Base-by-base conservation (phyloP, 495 filamentous ascomycete genomes). In the Cercophora newfieldiana region DNA sequence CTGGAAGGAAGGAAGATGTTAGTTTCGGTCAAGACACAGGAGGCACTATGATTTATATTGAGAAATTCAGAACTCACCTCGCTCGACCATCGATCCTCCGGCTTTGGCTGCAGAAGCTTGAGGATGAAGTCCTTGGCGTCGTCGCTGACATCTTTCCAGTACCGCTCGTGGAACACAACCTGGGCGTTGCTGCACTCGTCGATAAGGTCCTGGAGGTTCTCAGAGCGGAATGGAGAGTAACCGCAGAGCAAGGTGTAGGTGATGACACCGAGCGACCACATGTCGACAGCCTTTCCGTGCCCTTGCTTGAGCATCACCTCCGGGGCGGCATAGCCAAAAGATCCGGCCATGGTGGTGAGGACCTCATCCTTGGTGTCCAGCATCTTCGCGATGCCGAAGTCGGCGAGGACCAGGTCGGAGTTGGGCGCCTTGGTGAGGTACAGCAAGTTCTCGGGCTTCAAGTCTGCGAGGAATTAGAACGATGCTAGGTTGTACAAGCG, bases 351-450 rank as follows among this genome's bases (percentile, higher is more conserved):
- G 65, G 95, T 98, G 26, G 91, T 97, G 50, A 99, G 87, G 30
- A 97, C 91, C 70, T 95, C 92, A 62, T 93, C 87, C 68, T 93
- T 89, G 64, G 82, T 91, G 70, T 96, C 93, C 58, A 99, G 85
- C 90, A 96, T 97, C 81, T 99, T 99, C 47, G 95, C 95, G 73
- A 99, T 99, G 75, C 95, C 95, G 67, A 99, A 99, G 76, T 99
- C 95, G 58, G 95, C 95, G 29, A 99, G 85, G 3, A 99, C 95
- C 24, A 99, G 85, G 51, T 91, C 87, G 18, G 95, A 98, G 66
- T 91, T 78, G 54, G 86, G 66, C 18, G 88, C 85, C 57, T 85
- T 86, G 48, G 92, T 95, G 48, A 94, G 88, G 72, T 99, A 99
- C 59, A 99, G 88, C 7, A 99, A 86, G 73, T 99, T 99, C 78